Evolutionary conservation across 164 flowering plant genomes (phyloP).

Genomic region (Piper longum): DNA sequence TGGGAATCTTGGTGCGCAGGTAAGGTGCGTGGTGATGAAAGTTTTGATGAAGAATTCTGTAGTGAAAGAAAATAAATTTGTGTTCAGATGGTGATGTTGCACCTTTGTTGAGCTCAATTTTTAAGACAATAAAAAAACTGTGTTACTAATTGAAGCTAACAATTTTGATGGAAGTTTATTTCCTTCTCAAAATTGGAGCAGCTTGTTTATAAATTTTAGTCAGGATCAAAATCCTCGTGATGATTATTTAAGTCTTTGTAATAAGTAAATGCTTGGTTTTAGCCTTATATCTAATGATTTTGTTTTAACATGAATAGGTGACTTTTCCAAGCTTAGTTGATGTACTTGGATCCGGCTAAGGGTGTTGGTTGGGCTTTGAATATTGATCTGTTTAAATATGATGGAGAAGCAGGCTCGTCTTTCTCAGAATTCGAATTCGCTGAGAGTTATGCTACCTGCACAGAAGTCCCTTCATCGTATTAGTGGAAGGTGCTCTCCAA

Average conservation of each 20-base stretch:
- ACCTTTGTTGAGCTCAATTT: no score
- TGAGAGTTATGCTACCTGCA: conserved; percentile 25
- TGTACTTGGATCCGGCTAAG: background rate
- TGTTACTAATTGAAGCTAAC: no score
- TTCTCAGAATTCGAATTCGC: conserved; percentile 31
- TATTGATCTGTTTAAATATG: conserved; percentile 4
- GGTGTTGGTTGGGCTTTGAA: background rate
- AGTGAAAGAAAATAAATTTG: no score
- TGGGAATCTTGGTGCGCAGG: no score
- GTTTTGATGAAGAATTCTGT: no score
- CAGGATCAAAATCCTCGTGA: background rate
- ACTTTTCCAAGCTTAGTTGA: background rate
- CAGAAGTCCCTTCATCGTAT: conserved; percentile 59
- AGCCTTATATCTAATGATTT: background rate
- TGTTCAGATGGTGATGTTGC: no score
- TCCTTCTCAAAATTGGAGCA: no score
- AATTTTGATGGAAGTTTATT: no score
- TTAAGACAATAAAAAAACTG: no score
- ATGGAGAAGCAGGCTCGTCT: conserved; percentile 62
- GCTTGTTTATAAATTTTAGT: no score
- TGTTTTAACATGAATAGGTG: background rate
- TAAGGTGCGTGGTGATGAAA: no score
- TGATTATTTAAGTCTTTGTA: no score
- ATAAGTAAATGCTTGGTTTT: background rate
- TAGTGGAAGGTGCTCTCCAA: conserved; percentile 61